These are phyloP conservation scores for Metschnikowia shivogae DNA, from an alignment of 805 yeast genomes.

Conservation along the genomic window DNA sequence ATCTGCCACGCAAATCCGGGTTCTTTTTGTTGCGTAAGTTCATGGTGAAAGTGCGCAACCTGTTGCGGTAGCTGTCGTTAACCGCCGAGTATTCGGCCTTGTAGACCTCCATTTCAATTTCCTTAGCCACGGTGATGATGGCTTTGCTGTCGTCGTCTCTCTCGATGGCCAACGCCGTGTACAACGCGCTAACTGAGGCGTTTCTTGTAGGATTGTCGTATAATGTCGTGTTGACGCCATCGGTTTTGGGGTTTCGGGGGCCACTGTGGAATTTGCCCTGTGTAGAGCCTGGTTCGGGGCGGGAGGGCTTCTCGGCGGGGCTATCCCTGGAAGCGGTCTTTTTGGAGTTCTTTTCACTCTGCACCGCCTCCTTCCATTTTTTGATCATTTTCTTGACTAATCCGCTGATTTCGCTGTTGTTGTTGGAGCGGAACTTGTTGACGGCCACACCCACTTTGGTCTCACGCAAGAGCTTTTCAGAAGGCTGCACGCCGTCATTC, in stretches of 20 bases:
- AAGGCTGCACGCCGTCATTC: slow-evolving; percentile 71
- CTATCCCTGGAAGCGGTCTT: slow-evolving; percentile 16
- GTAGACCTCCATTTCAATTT: slow-evolving; percentile 71
- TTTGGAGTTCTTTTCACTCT: slow-evolving; percentile 52
- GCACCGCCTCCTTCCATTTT: slow-evolving; percentile 87
- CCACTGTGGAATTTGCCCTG: slow-evolving; percentile 38
- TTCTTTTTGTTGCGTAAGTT: slow-evolving; percentile 86
- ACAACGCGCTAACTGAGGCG: slow-evolving; percentile 75
- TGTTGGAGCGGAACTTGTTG: slow-evolving; percentile 72
- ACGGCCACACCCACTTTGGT: slow-evolving; percentile 98
- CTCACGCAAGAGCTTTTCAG: slow-evolving; percentile 81
- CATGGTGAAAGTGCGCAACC: slow-evolving; percentile 80
- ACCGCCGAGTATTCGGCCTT: slow-evolving; percentile 54
- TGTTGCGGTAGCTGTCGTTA: slow-evolving; percentile 66
- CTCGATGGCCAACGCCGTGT: slow-evolving; percentile 85
- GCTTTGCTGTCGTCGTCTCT: slow-evolving; percentile 55
- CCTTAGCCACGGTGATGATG: slow-evolving; percentile 59
- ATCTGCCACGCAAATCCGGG: slow-evolving; percentile 71
- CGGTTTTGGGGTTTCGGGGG: slow-evolving; percentile 77
- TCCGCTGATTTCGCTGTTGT: slow-evolving; percentile 61
- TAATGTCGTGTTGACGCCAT: slow-evolving; percentile 66
- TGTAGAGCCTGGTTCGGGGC: slow-evolving; percentile 22
- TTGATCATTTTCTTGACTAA: slow-evolving; percentile 80
- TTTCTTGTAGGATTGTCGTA: slow-evolving; percentile 80
- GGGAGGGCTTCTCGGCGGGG: slow-evolving; percentile 1